Base-by-base conservation (phyloP, 768 basidiomycete species). In the Russula sp. region DNA sequence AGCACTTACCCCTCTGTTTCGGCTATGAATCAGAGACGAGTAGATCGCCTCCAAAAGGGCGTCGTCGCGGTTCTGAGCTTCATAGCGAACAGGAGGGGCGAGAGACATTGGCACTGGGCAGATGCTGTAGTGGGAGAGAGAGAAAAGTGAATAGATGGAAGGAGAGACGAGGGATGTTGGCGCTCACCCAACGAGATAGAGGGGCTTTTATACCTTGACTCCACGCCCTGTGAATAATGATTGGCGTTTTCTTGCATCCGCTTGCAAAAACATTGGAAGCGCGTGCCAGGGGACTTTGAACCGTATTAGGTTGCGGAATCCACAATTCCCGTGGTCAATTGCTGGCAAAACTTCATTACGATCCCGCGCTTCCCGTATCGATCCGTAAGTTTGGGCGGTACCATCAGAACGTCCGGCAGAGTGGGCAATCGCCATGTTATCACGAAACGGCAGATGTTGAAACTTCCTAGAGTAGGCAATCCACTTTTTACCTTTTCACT, bases 21-120 rank as follows among this genome's bases (percentile, higher is more conserved):
- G 57, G 62, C 62, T 63, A 63, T 63, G 62, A 63, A 63, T 63
- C 62, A 63, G 62, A 48, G 41, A 48, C 41, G 57, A 43, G 53
- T 47, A 8, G 58, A 48, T 39, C 32, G 52, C 58, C 46, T 47
- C 41, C 41, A 43, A 58, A 48, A 51, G 11, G 46, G 52, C 62
- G 22, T 38, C 51, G 25, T 63, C 52, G 2, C 52, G 41, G 6
- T 59, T 46, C 62, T 63, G 62, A 63, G 52, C 25, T 63, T 63
- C 62, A 63, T 59, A 63, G 57, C 18, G 29, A 59, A 49, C 36
- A 46, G 22, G 13, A 48, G 25, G 62, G 51, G 58, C 62, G 52
- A 63, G 62, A 46, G 52, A 43, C 52, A 43, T 49, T 55, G 62
- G 25, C 52, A 20, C 18, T 52, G 46, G 47, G 18, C 10, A 47